Evolutionary conservation across 371 early-diverging fungal genomes (phyloP), one percentile per base, ranked within the genome.

Genomic region (Thermomucor indicae-seudaticae): DNA sequence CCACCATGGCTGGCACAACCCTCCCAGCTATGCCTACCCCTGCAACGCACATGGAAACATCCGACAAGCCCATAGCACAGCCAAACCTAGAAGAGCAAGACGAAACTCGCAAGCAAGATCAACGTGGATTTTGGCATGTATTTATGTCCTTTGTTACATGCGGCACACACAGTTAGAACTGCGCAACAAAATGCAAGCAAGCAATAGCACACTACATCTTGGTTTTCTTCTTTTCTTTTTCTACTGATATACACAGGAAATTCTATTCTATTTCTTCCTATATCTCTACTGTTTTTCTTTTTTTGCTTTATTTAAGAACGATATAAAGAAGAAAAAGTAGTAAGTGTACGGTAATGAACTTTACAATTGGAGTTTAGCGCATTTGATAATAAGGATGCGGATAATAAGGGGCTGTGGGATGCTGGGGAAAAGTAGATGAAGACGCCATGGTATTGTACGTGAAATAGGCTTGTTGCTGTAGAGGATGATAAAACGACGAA

Each of bases 71-170:
- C 12, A 44, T 52, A 20, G 35, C 30, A 12, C 52, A 44, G 12
- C n/a, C 45, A 23, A 32, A 17, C 11, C 27, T 25, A 8, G 30
- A 22, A 10, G 41, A 54, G 14, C 16, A 39, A 14, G 32, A 42
- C 24, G 47, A 34, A 14, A 23, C 54, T 6, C 23, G 45, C n/a
- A 46, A 40, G 25, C 22, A 52, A 44, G 37, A 52, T 20, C 44
- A 52, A n/a, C 51, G 60, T 29, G 61, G 61, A 32, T 52, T 61
- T 34, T 61, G 56, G 61, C 61, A 61, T 49, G 51, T 37, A 1
- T 49, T 61, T 30, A 56, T 61, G 56, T 19, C 56, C 25, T 48
- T 55, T 30, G 49, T 61, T 19, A 52, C 61, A 34, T 61, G 61
- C 39, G 61, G 56, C 28, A 55, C 61, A 16, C 11, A 19, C 37